Conservation (phyloP, 23 red algal species). For the Rhodosorus marinus region DNA sequence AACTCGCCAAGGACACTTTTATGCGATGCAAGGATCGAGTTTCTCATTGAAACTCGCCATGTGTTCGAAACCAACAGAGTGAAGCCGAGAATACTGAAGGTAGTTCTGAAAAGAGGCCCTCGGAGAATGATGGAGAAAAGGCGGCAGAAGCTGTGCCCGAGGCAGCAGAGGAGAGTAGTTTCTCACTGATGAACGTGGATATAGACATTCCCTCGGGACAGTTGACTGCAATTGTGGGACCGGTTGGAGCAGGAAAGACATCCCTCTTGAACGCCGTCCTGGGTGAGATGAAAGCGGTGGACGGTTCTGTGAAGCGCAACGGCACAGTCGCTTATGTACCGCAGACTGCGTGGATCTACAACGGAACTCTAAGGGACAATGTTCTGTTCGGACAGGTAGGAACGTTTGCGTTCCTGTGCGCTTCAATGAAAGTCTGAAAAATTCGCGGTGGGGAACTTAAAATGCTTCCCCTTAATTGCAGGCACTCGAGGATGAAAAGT, state of each 20-base stretch:
- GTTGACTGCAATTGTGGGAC: slow-evolving; percentile 35
- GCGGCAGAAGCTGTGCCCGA: slow-evolving; percentile 1
- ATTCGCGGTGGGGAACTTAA: no score
- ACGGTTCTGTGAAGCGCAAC: slow-evolving; percentile 19
- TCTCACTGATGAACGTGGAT: no score
- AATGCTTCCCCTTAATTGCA: no score
- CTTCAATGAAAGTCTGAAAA: no score
- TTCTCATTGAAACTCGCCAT: no score
- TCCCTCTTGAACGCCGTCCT: slow-evolving; percentile 33
- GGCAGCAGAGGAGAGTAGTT: no score
- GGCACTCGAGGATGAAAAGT: slow-evolving; percentile 39
- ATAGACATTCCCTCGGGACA: slow-evolving; percentile 23
- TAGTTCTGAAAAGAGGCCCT: not conserved
- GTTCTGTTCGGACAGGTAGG: slow-evolving; percentile 93
- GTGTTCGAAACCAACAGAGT: no score
- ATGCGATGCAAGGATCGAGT: no score
- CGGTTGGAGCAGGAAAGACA: slow-evolving; percentile 62
- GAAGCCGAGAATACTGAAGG: not conserved
- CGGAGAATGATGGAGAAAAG: not conserved
- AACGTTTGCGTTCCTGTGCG: no score
- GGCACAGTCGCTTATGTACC: slow-evolving; percentile 62
- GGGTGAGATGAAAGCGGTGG: slow-evolving; percentile 18
- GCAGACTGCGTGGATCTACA: slow-evolving; percentile 88
- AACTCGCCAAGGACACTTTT: no score
- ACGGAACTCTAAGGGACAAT: slow-evolving; percentile 85